Evolutionary conservation across 495 filamentous ascomycete genomes (phyloP).

Genomic region (Lasiosphaeria miniovina): DNA sequence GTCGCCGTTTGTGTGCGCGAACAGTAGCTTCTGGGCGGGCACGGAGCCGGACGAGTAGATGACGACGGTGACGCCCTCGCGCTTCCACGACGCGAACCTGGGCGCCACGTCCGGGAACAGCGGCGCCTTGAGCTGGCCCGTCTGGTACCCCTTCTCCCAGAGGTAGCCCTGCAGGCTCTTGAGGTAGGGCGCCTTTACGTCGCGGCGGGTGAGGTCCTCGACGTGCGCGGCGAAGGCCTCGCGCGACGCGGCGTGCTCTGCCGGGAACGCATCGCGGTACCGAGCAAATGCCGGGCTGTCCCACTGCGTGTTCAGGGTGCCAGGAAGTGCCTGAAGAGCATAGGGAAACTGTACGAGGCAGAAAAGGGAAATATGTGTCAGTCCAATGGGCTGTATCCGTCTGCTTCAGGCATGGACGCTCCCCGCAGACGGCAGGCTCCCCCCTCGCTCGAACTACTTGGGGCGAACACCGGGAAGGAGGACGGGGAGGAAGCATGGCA

Average conservation of each 20-base stretch:
- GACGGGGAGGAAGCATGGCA: neutral
- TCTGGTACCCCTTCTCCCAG: conserved; percentile 62
- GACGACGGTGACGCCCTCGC: conserved; percentile 46
- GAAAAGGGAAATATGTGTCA: no score
- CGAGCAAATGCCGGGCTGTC: conserved; percentile 51
- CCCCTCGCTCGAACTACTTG: neutral
- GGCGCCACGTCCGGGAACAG: conserved; percentile 66
- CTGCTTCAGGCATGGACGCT: no score
- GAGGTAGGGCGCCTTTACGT: conserved; percentile 65
- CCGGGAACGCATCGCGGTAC: conserved; percentile 62
- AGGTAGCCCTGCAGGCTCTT: conserved; percentile 73
- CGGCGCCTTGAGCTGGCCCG: conserved; percentile 59
- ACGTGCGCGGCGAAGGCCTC: conserved; percentile 55
- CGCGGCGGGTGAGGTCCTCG: conserved; percentile 59
- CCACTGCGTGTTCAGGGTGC: conserved; percentile 58
- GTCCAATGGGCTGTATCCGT: no score
- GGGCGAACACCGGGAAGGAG: neutral
- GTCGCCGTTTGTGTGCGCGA: conserved; percentile 57
- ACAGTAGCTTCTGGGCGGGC: conserved; percentile 67
- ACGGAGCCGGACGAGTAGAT: conserved; percentile 74
- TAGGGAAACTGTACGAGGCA: conserved; percentile 60
- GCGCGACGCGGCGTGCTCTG: conserved; percentile 48
- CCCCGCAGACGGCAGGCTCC: no score
- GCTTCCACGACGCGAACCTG: conserved; percentile 50
- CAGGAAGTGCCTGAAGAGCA: conserved; percentile 58